These are phyloP conservation scores for Ramularia collo-cygni DNA, from an alignment of 2,329 filamentous ascomycete genomes.

Conservation along the genomic window DNA sequence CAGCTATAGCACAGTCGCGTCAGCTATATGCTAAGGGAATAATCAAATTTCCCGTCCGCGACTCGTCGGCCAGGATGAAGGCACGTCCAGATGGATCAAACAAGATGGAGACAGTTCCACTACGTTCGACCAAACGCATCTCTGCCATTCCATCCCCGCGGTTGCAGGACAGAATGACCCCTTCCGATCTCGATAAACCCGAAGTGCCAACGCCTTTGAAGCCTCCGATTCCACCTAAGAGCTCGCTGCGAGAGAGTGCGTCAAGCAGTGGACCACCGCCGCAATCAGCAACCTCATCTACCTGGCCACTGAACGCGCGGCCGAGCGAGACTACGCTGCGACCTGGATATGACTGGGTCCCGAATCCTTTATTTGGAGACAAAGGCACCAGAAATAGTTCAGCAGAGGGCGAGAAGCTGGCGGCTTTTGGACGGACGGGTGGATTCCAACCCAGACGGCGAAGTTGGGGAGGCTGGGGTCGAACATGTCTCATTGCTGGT, in stretches of 20 bases:
- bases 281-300: constrained; percentile 1
- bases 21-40: too few relatives aligned
- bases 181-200: too few relatives aligned
- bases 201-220: not conserved
- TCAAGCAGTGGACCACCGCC: not conserved
- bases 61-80: too few relatives aligned
- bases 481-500: constrained; percentile 31
- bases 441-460: constrained; percentile 7
- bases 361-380: constrained; percentile 10
- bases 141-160: too few relatives aligned
- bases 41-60: too few relatives aligned
- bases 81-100: too few relatives aligned
- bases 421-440: constrained; percentile 18
- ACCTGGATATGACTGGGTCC: constrained; percentile 23
- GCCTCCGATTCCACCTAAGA: constrained; percentile 19
- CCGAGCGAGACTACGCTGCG: constrained; percentile 9
- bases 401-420: constrained; percentile 27
- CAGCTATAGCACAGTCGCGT: too few relatives aligned
- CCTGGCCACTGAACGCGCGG: constrained; percentile 4
- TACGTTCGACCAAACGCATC: too few relatives aligned
- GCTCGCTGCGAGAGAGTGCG: constrained; percentile 11
- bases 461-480: constrained; percentile 35
- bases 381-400: constrained; percentile 8
- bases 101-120: too few relatives aligned
- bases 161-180: too few relatives aligned